Evolutionary conservation across 495 filamentous ascomycete genomes (phyloP).

Genomic region (Daldinia vernicosa): DNA sequence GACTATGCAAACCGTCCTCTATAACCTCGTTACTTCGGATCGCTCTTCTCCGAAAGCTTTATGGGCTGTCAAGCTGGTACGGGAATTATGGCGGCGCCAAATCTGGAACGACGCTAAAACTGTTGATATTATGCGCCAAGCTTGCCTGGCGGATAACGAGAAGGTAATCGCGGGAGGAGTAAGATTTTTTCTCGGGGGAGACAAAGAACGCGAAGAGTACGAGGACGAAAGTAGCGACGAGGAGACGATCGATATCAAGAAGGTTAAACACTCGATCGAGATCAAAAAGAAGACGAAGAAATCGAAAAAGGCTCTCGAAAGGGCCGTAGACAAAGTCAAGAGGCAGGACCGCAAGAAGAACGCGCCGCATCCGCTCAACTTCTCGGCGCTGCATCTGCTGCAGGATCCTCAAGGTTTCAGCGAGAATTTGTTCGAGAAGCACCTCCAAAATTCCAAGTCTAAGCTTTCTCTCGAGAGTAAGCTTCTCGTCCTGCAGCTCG

Average conservation of each 20-base stretch:
- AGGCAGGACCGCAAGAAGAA: conserved; percentile 89
- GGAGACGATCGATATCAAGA: conserved; percentile 78
- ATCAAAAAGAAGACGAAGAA: conserved; percentile 98
- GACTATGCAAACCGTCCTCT: conserved; percentile 89
- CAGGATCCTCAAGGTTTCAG: conserved; percentile 97
- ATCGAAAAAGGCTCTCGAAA: conserved; percentile 77
- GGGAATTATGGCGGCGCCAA: conserved; percentile 87
- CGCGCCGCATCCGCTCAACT: conserved; percentile 87
- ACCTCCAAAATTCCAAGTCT: conserved; percentile 84
- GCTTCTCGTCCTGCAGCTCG: conserved; percentile 84
- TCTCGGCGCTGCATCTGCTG: conserved; percentile 92
- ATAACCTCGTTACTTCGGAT: conserved; percentile 88
- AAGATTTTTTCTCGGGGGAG: conserved; percentile 90
- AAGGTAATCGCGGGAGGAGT: conserved; percentile 90
- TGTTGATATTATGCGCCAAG: conserved; percentile 94
- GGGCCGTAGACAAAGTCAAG: conserved; percentile 77
- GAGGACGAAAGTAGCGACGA: conserved; percentile 89
- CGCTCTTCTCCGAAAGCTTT: conserved; percentile 82
- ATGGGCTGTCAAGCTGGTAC: conserved; percentile 92
- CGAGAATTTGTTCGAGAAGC: conserved; percentile 87
- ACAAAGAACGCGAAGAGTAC: conserved; percentile 84
- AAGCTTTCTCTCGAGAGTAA: conserved; percentile 92
- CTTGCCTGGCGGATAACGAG: conserved; percentile 79
- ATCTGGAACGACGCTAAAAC: conserved; percentile 90
- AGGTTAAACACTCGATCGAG: conserved; percentile 80